These are phyloP conservation scores for Fusarium algeriense DNA, from an alignment of 2,329 filamentous ascomycete species.

Conservation along the genomic window DNA sequence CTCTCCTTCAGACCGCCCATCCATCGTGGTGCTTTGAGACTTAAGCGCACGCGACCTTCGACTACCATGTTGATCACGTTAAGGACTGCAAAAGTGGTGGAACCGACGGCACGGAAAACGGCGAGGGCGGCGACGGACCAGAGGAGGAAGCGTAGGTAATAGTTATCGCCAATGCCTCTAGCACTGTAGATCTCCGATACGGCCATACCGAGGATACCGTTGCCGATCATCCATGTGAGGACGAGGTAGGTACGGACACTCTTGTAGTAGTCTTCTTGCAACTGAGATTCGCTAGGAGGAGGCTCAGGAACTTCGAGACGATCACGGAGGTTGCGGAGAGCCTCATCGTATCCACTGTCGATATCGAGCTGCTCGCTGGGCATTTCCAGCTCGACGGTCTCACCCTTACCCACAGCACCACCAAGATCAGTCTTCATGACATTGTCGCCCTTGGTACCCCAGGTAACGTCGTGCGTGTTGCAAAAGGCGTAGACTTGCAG, in stretches of 20 bases:
- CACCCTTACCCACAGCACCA: slow-evolving; percentile 80
- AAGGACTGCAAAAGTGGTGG: slow-evolving; percentile 83
- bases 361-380: slow-evolving; percentile 98
- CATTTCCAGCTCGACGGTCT: slow-evolving; percentile 95
- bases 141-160: slow-evolving; percentile 92
- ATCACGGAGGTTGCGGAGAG: slow-evolving; percentile 94
- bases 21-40: slow-evolving; percentile 66
- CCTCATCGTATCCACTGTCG: slow-evolving; percentile 96
- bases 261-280: slow-evolving; percentile 99
- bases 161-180: slow-evolving; percentile 80
- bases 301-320: slow-evolving; percentile 81
- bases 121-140: slow-evolving; percentile 91
- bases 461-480: slow-evolving; percentile 49
- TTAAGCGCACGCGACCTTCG: slow-evolving; percentile 80
- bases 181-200: slow-evolving; percentile 86
- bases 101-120: slow-evolving; percentile 87
- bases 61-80: slow-evolving; percentile 87
- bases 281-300: slow-evolving; percentile 77
- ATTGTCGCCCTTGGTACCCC: slow-evolving; percentile 92
- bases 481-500: slow-evolving; percentile 97
- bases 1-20: slow-evolving; percentile 59
- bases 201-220: slow-evolving; percentile 93
- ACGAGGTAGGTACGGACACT: slow-evolving; percentile 99
- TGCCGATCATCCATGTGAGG: slow-evolving; percentile 91
- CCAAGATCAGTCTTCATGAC: slow-evolving; percentile 93